Conservation (phyloP, 2,329 filamentous ascomycete species). For the Chalaropsis ovoidea region DNA sequence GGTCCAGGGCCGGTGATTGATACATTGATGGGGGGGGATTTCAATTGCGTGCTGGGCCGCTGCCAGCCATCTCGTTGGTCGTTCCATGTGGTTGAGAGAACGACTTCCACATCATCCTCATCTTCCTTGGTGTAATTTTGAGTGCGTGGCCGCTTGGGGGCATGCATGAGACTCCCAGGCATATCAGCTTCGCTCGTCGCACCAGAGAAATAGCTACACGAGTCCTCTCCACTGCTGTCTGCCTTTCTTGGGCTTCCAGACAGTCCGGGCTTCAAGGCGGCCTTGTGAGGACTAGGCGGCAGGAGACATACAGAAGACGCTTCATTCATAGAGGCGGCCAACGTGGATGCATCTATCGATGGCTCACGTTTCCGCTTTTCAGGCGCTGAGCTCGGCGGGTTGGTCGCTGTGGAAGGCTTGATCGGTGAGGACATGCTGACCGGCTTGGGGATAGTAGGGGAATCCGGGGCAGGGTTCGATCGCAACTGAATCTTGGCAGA, state of each 20-base stretch:
- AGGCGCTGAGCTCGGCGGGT: background rate
- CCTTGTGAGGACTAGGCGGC: background rate
- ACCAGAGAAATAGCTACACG: background rate
- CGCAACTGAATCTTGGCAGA: background rate
- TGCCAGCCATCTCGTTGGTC: background rate
- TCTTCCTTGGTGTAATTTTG: background rate
- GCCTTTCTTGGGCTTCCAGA: conserved; percentile 11
- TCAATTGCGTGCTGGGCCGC: background rate
- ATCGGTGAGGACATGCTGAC: conserved; percentile 19
- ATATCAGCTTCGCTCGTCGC: conserved; percentile 6
- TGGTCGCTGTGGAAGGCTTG: background rate
- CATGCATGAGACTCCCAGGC: background rate
- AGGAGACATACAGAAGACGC: background rate
- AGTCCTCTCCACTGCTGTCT: conserved; percentile 19
- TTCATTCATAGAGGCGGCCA: too few species aligned
- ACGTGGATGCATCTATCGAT: background rate
- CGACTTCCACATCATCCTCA: conserved; percentile 2
- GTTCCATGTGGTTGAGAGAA: background rate
- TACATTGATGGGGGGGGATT: background rate
- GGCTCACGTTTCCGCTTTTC: conserved; percentile 14
- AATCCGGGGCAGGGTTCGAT: background rate
- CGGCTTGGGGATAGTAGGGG: background rate
- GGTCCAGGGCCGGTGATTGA: background rate
- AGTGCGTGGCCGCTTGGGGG: conserved; percentile 14
- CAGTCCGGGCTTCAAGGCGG: background rate